A percentile compares a stretch with the other conserved stretches of the same genome.
Conservation (phyloP, 208 protist species). For the Leishmania turanica region DNA sequence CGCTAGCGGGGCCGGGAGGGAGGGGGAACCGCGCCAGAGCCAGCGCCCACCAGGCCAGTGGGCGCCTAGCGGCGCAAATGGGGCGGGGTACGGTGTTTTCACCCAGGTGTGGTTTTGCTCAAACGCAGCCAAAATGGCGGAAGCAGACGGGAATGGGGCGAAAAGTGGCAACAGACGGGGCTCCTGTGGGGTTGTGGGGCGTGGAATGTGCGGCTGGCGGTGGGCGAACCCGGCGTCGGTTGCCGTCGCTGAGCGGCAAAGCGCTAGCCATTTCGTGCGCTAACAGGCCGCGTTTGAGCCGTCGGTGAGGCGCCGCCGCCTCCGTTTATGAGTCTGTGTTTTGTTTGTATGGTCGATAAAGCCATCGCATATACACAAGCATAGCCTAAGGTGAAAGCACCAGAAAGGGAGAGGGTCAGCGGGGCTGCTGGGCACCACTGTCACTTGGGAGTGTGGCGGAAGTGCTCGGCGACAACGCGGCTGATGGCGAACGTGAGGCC, state of each 20-base stretch:
- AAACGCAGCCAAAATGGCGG: no score
- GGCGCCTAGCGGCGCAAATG: fast-evolving
- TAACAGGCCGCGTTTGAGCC: background rate
- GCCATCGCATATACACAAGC: background rate
- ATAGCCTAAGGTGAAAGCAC: background rate
- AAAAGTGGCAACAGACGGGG: background rate
- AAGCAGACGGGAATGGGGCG: no score
- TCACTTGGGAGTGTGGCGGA: conserved; percentile 53
- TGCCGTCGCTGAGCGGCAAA: background rate
- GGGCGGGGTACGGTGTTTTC: no score
- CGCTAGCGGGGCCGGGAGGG: fast-evolving
- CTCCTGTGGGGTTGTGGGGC: no score
- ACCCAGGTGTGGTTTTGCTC: no score
- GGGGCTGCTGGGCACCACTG: background rate
- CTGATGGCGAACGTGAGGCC: conserved; percentile 85
- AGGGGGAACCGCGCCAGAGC: no score
- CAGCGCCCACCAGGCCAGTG: no score
- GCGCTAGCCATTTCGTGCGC: background rate
- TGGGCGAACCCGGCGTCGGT: background rate
- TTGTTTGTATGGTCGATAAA: background rate
- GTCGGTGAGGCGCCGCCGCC: background rate
- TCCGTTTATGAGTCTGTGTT: background rate
- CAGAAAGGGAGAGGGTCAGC: background rate
- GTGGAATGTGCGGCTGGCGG: background rate
- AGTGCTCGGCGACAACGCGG: conserved; percentile 83